Conservation (phyloP, 2,329 filamentous ascomycete genomes). For the Trichoderma citrinoviride region DNA sequence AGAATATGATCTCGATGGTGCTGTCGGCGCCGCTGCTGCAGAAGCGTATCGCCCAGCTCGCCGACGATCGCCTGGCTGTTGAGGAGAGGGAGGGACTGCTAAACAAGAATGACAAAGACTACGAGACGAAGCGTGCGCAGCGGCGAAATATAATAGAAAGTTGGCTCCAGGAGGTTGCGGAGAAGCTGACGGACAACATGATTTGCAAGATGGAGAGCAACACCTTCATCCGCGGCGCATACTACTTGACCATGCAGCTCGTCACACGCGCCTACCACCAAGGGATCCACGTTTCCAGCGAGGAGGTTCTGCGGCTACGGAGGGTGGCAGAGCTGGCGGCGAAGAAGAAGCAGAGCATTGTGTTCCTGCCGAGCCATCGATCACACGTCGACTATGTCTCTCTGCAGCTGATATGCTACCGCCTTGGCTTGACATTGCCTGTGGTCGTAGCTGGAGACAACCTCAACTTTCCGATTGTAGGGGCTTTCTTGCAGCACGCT, state of each 20-base stretch:
- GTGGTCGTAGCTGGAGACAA: conserved; percentile 96
- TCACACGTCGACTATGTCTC: conserved; percentile 97
- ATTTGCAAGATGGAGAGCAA: conserved; percentile 99
- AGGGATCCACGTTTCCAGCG: conserved; percentile 92
- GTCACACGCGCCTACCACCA: conserved; percentile 93
- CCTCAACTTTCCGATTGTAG: conserved; percentile 87
- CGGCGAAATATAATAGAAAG: conserved; percentile 65
- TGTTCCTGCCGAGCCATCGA: conserved; percentile 91
- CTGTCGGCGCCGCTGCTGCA: conserved; percentile 73
- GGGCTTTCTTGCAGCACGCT: conserved; percentile 89
- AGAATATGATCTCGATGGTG: conserved; percentile 80
- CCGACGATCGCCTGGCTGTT: conserved; percentile 67
- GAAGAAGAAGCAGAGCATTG: conserved; percentile 87
- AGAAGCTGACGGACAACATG: conserved; percentile 88
- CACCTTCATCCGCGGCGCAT: conserved; percentile 84
- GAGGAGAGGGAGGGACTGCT: conserved; percentile 76
- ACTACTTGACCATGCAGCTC: conserved; percentile 84
- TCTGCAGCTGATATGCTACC: conserved; percentile 91
- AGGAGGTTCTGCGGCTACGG: conserved; percentile 81
- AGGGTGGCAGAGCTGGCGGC: conserved; percentile 79
- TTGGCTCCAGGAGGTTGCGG: conserved; percentile 75
- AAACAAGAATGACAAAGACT: conserved; percentile 53
- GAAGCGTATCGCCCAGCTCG: conserved; percentile 71
- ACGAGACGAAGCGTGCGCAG: conserved; percentile 48
- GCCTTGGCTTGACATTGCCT: conserved; percentile 81